Percentiles rank a stretch among this genome's conserved stretches.
Evolutionary conservation across 441 rosid genomes (phyloP).

Genomic region (Erysimum pusillum): DNA sequence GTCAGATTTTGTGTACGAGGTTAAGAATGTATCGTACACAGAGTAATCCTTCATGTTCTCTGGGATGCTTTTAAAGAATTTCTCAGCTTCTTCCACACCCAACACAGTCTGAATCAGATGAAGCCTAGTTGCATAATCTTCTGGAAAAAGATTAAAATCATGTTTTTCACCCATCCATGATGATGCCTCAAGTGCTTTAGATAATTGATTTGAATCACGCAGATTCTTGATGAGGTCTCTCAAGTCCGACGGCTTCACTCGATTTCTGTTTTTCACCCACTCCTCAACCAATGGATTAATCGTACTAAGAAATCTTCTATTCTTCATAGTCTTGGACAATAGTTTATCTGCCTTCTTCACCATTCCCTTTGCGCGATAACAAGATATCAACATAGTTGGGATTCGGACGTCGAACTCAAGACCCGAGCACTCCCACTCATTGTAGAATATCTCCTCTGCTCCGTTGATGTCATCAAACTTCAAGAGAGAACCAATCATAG

Average conservation of each 20-base stretch:
- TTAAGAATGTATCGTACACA: constrained; percentile 11
- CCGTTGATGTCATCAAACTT: constrained; percentile 25
- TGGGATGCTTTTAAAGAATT: constrained; percentile 18
- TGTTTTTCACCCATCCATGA: constrained; percentile 9
- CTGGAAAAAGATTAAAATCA: neutral
- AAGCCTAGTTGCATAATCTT: constrained; percentile 25
- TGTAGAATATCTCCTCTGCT: constrained; percentile 9
- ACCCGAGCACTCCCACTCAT: constrained; percentile 8
- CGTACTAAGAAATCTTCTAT: neutral
- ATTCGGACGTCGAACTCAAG: constrained; percentile 21
- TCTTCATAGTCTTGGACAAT: neutral
- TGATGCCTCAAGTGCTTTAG: constrained; percentile 32
- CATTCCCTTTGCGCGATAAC: constrained; percentile 16
- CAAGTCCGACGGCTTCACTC: neutral
- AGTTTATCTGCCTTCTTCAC: neutral
- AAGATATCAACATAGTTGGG: constrained; percentile 3
- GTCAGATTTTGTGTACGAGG: neutral
- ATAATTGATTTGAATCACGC: constrained; percentile 16
- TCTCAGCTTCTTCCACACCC: constrained; percentile 21
- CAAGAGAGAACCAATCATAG: constrained; percentile 24
- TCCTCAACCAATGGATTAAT: constrained; percentile 9
- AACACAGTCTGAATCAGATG: neutral
- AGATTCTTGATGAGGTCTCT: constrained; percentile 23
- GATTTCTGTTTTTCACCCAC: neutral
- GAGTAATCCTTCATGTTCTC: constrained; percentile 28